A percentile compares a stretch with the other conserved stretches of the same genome.
phyloP scores from a whole-genome alignment of 768 basidiomycete species.

The Ephemerocybe angulata region DNA sequence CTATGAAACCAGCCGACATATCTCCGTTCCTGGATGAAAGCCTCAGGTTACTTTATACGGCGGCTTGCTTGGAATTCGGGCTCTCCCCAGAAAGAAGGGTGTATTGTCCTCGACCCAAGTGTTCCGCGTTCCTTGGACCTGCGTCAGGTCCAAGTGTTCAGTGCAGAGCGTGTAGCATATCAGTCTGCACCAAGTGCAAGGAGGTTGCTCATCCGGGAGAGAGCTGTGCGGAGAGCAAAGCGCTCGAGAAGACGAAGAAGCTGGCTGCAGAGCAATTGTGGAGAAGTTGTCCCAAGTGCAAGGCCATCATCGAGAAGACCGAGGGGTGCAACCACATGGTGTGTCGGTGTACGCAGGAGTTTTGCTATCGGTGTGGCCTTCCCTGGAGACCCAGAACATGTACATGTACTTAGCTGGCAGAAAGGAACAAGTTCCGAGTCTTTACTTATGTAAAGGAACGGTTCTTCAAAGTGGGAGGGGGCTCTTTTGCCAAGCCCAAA shows the following conservation, averaged over 20 bases:
- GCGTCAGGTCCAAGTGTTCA: neutral
- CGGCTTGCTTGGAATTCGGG: slow-evolving; percentile 8
- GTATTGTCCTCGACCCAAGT: slow-evolving; percentile 13
- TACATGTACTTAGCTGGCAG: neutral
- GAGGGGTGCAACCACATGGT: slow-evolving; percentile 15
- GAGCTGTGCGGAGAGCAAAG: slow-evolving; percentile 6
- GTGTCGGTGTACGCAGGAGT: slow-evolving; percentile 11
- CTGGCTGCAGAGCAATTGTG: slow-evolving; percentile 10
- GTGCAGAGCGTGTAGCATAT: slow-evolving; percentile 2
- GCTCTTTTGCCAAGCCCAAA: too few species aligned
- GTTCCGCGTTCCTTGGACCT: slow-evolving; percentile 12
- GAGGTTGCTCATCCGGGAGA: slow-evolving; percentile 9
- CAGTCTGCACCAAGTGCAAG: slow-evolving; percentile 10
- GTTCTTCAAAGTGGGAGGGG: too few species aligned
- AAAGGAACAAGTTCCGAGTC: neutral
- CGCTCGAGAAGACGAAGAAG: neutral
- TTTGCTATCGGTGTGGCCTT: slow-evolving; percentile 13
- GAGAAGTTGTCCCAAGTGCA: slow-evolving; percentile 10
- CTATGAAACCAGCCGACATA: slow-evolving; percentile 4
- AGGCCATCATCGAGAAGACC: slow-evolving; percentile 9
- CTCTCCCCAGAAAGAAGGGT: slow-evolving; percentile 9
- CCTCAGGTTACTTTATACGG: neutral
- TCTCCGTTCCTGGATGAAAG: slow-evolving; percentile 2
- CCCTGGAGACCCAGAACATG: slow-evolving; percentile 10
- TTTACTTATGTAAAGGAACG: neutral